Evolutionary conservation across 306 rosid species (phyloP).

Genomic region (Cicer bijugum): DNA sequence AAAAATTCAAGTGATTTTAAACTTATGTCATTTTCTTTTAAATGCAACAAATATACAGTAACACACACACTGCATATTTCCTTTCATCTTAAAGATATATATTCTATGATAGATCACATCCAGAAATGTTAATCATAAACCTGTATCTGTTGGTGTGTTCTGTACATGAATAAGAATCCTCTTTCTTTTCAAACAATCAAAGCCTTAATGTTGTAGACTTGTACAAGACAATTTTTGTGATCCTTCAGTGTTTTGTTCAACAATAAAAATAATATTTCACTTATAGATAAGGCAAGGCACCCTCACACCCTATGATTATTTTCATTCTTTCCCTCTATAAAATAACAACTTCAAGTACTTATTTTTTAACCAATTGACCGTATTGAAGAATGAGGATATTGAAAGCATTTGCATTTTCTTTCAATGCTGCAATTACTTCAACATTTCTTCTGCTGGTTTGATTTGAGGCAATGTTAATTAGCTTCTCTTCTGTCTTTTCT

Average conservation of each 20-base stretch:
- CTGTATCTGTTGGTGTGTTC: too few relatives aligned
- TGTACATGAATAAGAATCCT: too few relatives aligned
- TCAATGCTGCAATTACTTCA: background rate
- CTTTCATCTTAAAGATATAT: too few relatives aligned
- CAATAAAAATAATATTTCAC: background rate
- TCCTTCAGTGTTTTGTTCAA: constrained; percentile 5
- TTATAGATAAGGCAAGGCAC: background rate
- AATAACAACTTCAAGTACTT: background rate
- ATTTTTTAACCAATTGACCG: background rate
- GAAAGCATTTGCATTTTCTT: background rate
- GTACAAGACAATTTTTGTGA: background rate
- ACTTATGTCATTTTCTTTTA: background rate
- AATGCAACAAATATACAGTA: background rate
- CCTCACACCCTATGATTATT: background rate
- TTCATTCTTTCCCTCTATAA: background rate
- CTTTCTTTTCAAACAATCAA: too few relatives aligned
- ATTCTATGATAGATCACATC: too few relatives aligned
- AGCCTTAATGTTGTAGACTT: background rate
- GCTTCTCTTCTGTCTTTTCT: constrained; percentile 63
- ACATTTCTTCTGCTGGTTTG: constrained; percentile 5
- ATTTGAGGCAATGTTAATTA: constrained; percentile 36
- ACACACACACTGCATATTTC: background rate
- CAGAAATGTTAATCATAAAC: too few relatives aligned
- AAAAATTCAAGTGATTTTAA: background rate
- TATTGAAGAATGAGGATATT: background rate